Evolutionary conservation across 2,329 filamentous ascomycete species (phyloP), one percentile per base, ranked within the genome.

Genomic region (Aspergillus alliaceus): DNA sequence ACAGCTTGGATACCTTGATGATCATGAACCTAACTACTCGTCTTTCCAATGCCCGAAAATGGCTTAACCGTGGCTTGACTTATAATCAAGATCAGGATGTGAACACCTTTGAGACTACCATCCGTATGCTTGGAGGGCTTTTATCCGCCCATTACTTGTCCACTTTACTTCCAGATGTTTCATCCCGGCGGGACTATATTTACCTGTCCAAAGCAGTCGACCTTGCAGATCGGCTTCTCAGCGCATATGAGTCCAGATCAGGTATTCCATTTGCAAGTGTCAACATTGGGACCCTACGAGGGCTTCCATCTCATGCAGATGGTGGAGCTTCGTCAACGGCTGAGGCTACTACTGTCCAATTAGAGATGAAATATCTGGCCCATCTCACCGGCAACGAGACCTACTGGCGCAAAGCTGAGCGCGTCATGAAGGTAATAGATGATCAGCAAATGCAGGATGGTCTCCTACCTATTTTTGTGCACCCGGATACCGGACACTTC

Each of bases 151-250:
- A 63, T 37, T 63, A 61, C 37, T 22, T 63, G 12, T 61, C 61
- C n/a, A 59, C 35, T 39, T 29, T 50, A 49, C 55, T 63, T 24
- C 52, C 59, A 15, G 44, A 55, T 37, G 53, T 56, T n/a, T 58
- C 54, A 15, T 80, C 83, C 2, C 80, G 86, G 0, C 90, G 90
- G 4, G 91, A 96, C 72, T 92, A 96, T 69, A 76, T 97, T 15
- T 97, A 96, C 70, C 81, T 97, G n/a, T 92, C 96, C 70, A 97
- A 96, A 77, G 93, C 93, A 1, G 90, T 89, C 59, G 93, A 96
- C 69, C 80, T 98, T 24, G 93, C 91, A 1, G 91, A 96, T 69
- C 86, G 92, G n/a, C 79, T 97, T 40, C 77, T 96, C 55, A 84
- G 89, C 5, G 93, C 93, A 1, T 98, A 95, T 67, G 90, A 96